These are phyloP conservation scores for Arthrobotrys sphaeroides DNA, from an alignment of 2,329 filamentous ascomycete genomes.

Conservation along the genomic window DNA sequence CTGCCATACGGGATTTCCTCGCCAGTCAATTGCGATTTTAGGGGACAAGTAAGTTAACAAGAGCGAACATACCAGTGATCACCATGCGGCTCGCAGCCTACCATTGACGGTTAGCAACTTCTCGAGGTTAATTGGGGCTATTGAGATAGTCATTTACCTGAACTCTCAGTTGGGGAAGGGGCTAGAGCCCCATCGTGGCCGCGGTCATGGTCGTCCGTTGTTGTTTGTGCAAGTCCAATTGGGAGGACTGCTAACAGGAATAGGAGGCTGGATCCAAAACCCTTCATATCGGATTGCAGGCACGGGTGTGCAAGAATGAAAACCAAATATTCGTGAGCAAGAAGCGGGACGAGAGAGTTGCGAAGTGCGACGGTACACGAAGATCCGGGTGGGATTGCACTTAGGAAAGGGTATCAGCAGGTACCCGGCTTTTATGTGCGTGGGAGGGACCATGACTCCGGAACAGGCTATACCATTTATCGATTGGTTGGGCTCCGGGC, in stretches of 20 bases:
- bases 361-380: conserved; percentile 13
- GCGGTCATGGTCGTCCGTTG: conserved; percentile 1
- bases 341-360: conserved; percentile 6
- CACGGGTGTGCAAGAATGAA: not conserved
- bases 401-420: not conserved
- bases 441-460: not conserved
- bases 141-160: not conserved
- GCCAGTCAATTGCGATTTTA: not conserved
- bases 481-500: not conserved
- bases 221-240: not conserved
- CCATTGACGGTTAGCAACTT: not conserved
- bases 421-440: conserved; percentile 15
- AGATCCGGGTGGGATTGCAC: not conserved
- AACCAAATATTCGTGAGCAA: not conserved
- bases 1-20: not conserved
- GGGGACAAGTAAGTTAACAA: not conserved
- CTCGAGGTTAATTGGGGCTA: not conserved
- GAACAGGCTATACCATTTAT: not conserved
- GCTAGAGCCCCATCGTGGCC: not conserved
- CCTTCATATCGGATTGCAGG: not conserved
- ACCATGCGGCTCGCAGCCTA: conserved; percentile 1
- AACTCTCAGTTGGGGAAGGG: conserved; percentile 6
- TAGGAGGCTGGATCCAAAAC: not conserved
- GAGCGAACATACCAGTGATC: conserved; percentile 9
- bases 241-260: conserved; percentile 4